Evolutionary conservation across 495 filamentous ascomycete species (phyloP).

Genomic region (Neurospora sp.): DNA sequence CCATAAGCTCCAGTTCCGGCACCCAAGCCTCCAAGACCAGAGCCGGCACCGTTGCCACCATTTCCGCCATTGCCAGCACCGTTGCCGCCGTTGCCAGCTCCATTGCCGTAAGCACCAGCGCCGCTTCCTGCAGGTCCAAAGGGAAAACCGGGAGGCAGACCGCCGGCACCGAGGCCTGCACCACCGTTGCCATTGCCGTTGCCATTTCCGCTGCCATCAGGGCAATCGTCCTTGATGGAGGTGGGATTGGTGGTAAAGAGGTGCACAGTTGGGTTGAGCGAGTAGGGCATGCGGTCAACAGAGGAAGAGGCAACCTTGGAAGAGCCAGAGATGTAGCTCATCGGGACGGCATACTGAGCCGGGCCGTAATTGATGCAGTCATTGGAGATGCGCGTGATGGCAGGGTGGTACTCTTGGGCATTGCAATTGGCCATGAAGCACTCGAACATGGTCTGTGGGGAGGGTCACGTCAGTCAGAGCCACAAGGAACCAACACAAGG

Average conservation of each 20-base stretch:
- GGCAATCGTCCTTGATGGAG: not conserved
- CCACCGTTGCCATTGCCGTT: not conserved
- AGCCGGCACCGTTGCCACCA: not conserved
- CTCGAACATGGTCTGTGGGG: constrained; percentile 9
- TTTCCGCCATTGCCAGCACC: not conserved
- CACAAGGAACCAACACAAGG: not conserved
- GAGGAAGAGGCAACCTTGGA: constrained; percentile 4
- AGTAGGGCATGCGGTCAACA: not conserved
- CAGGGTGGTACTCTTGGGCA: constrained; percentile 11
- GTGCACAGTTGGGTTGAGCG: not conserved
- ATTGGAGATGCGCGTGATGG: constrained; percentile 7
- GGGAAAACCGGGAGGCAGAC: not conserved
- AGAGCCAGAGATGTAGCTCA: constrained; percentile 16
- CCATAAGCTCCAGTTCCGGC: constrained; percentile 4
- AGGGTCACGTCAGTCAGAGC: not conserved
- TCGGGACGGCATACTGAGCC: constrained; percentile 21
- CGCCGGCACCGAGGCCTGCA: not conserved
- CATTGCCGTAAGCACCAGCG: not conserved
- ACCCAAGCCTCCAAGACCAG: not conserved
- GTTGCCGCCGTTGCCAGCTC: not conserved
- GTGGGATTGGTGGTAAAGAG: not conserved
- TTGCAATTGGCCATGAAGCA: constrained; percentile 17
- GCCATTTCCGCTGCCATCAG: not conserved
- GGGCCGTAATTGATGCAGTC: constrained; percentile 34
- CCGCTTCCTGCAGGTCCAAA: not conserved